Percentiles rank a stretch among this genome's conserved stretches.
These are phyloP conservation scores for Cyphellophora attinorum DNA, from an alignment of 2,329 filamentous ascomycete genomes.

Conservation along the genomic window DNA sequence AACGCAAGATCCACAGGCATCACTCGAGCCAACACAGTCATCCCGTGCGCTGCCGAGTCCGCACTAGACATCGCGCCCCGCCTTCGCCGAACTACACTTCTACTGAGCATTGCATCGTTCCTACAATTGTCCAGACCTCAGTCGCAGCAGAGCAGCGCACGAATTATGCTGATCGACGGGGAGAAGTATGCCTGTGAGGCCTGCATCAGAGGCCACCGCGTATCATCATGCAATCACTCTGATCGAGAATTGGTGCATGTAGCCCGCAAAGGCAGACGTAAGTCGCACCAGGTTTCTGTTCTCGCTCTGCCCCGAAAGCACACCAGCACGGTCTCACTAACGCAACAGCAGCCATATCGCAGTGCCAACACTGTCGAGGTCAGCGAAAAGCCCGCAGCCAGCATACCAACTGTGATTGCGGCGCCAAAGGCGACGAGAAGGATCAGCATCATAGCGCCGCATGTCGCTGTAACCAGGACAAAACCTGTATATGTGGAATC, in stretches of 20 bases:
- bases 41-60: no score
- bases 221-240: conserved; percentile 95
- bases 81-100: no score
- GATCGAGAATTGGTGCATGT: conserved; percentile 41
- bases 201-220: conserved; percentile 95
- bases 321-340: no score
- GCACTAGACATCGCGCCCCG: no score
- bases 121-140: no score
- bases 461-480: conserved; percentile 47
- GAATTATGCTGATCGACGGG: conserved; percentile 77
- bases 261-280: conserved; percentile 19
- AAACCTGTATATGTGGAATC: conserved; percentile 50
- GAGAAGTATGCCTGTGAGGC: conserved; percentile 98
- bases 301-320: background rate
- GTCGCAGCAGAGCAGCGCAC: no score
- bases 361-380: conserved; percentile 93
- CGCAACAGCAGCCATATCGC: conserved; percentile 52
- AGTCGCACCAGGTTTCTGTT: conserved; percentile 30
- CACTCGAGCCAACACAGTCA: no score
- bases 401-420: conserved; percentile 94
- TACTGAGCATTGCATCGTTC: no score
- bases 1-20: no score
- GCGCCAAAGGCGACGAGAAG: conserved; percentile 57
- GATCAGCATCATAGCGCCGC: conserved; percentile 19
- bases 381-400: conserved; percentile 93